phyloP scores from a whole-genome alignment of 2,329 filamentous ascomycete species.

The Remersonia thermophila region DNA sequence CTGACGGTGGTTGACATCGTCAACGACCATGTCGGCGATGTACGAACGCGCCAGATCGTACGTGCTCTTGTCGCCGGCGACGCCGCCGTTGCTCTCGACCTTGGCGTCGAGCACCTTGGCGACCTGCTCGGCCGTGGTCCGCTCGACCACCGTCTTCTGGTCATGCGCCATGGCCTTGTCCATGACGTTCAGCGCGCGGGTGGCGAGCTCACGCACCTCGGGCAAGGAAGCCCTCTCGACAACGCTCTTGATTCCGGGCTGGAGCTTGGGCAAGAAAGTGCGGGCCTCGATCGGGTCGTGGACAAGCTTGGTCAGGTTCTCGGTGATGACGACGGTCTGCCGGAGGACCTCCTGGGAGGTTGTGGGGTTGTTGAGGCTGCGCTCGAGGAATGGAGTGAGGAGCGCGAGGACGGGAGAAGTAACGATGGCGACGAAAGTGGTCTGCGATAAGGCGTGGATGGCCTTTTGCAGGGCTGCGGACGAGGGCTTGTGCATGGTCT shows the following conservation, averaged over 20 bases:
- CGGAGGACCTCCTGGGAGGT: conserved; percentile 90
- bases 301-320: conserved; percentile 96
- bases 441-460: conserved; percentile 91
- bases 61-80: conserved; percentile 49
- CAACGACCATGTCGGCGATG: conserved; percentile 71
- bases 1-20: conserved; percentile 75
- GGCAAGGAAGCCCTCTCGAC: conserved; percentile 80
- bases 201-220: conserved; percentile 83
- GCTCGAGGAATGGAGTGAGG: conserved; percentile 85
- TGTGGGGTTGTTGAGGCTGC: conserved; percentile 79
- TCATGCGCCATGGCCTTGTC: conserved; percentile 80
- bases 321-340: conserved; percentile 90
- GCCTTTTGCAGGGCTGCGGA: conserved; percentile 83
- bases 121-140: conserved; percentile 61
- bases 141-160: conserved; percentile 49
- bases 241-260: conserved; percentile 84
- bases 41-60: conserved; percentile 61
- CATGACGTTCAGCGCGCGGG: conserved; percentile 73
- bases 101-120: conserved; percentile 61
- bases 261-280: conserved; percentile 87
- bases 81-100: conserved; percentile 55
- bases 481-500: conserved; percentile 90
- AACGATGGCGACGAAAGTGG: conserved; percentile 95
- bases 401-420: conserved; percentile 91
- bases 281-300: conserved; percentile 90